Evolutionary conservation across 2,329 filamentous ascomycete genomes (phyloP).

Genomic region (Xylariaceae sp.): DNA sequence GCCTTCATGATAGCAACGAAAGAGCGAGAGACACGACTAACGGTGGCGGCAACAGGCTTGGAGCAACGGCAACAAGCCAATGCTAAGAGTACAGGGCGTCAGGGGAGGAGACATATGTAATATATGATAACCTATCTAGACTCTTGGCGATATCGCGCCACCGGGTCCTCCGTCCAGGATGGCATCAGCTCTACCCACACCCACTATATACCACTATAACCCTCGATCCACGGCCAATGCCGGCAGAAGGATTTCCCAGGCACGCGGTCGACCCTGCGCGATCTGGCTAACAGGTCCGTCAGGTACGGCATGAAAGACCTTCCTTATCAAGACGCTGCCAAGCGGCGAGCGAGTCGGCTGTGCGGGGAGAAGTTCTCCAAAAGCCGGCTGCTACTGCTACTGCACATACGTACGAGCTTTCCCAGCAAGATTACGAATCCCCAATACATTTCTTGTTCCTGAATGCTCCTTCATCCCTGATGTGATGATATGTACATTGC

Average conservation of each 20-base stretch:
- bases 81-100: not conserved
- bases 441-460: too few species aligned
- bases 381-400: too few species aligned
- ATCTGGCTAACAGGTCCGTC: not conserved
- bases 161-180: not conserved
- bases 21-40: not conserved
- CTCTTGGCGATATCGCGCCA: not conserved
- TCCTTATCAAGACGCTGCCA: not conserved
- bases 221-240: not conserved
- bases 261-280: too few species aligned
- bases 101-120: not conserved
- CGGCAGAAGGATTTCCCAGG: not conserved
- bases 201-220: too few species aligned
- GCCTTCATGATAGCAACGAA: slow-evolving; percentile 25
- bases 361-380: not conserved
- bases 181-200: not conserved
- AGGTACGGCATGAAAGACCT: not conserved
- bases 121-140: not conserved
- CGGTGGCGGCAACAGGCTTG: not conserved
- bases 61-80: not conserved
- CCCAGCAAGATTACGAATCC: not conserved
- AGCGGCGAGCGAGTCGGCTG: not conserved
- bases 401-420: too few species aligned
- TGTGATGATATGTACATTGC: not conserved
- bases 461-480: not conserved